phyloP scores from a whole-genome alignment of 257 asterid species.

The Verbena officinalis region DNA sequence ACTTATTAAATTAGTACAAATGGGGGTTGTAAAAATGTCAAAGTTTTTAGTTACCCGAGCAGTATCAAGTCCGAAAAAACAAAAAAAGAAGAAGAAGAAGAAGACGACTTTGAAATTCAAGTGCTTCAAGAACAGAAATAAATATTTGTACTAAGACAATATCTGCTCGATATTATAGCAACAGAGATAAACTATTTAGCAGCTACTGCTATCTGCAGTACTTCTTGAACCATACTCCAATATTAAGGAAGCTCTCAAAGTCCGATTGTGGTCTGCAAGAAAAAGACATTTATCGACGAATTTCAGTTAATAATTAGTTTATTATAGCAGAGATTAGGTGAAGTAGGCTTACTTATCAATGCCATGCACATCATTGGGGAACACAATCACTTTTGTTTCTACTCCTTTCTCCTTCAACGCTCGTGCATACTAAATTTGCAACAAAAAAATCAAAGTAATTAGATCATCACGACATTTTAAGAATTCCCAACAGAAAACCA shows the following conservation, averaged over 20 bases:
- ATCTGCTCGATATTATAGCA: not conserved
- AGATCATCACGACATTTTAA: no score
- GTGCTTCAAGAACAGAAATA: constrained; percentile 4
- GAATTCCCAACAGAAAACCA: no score
- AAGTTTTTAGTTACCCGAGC: no score
- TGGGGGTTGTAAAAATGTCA: no score
- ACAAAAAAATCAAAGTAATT: no score
- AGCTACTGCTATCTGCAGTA: constrained; percentile 55
- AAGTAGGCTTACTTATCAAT: constrained; percentile 59
- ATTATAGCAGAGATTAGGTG: not conserved
- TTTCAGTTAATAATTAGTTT: not conserved
- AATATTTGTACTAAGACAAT: not conserved
- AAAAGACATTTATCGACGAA: not conserved
- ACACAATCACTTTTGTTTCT: constrained; percentile 69
- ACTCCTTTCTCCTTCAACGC: constrained; percentile 84
- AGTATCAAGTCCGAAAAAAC: no score
- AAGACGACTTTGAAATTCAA: not conserved
- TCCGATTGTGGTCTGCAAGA: constrained; percentile 86
- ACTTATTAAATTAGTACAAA: no score
- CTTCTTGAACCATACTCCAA: constrained; percentile 90
- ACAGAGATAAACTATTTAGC: not conserved
- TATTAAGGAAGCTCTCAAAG: constrained; percentile 82
- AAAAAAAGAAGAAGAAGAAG: no score
- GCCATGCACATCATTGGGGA: constrained; percentile 77
- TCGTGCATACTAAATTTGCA: constrained; percentile 61